Conservation (phyloP, 441 rosid species). For the Cnidoscolus chayamansa region DNA sequence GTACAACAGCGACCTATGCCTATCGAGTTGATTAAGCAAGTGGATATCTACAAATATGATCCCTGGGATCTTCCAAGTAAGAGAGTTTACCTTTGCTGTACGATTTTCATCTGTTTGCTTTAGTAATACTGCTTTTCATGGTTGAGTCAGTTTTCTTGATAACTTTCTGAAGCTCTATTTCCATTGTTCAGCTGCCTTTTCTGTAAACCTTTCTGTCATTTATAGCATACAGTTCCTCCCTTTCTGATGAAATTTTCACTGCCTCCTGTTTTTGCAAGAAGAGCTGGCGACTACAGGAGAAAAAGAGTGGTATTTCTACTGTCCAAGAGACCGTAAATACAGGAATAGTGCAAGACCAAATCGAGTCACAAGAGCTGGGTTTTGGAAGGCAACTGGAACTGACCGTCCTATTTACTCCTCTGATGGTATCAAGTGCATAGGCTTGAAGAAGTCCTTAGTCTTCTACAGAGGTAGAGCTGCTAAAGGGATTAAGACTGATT, state of each 20-base stretch:
- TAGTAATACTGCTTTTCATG: no score
- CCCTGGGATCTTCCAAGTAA: conserved; percentile 99
- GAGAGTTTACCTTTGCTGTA: conserved; percentile 13
- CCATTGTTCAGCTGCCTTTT: no score
- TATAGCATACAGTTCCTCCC: no score
- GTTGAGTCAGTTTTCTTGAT: no score
- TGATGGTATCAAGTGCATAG: conserved; percentile 69
- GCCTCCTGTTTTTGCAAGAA: conserved; percentile 14
- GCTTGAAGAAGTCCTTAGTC: conserved; percentile 85
- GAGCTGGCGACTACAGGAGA: conserved; percentile 73
- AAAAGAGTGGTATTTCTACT: conserved; percentile 91
- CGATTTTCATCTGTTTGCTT: no score
- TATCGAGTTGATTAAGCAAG: conserved; percentile 86
- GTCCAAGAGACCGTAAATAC: conserved; percentile 87
- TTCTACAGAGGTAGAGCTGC: conserved; percentile 96
- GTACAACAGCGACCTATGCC: conserved; percentile 61
- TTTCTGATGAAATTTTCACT: no score
- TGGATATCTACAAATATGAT: conserved; percentile 81
- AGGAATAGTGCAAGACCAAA: conserved; percentile 86
- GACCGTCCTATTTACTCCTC: conserved; percentile 86
- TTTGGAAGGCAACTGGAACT: conserved; percentile 96
- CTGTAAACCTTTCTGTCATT: no score
- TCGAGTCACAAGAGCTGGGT: conserved; percentile 87
- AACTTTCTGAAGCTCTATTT: no score
- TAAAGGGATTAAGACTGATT: conserved; percentile 87